Base-by-base conservation (phyloP, 148 eudicot species). In the Talinum fruticosum region DNA sequence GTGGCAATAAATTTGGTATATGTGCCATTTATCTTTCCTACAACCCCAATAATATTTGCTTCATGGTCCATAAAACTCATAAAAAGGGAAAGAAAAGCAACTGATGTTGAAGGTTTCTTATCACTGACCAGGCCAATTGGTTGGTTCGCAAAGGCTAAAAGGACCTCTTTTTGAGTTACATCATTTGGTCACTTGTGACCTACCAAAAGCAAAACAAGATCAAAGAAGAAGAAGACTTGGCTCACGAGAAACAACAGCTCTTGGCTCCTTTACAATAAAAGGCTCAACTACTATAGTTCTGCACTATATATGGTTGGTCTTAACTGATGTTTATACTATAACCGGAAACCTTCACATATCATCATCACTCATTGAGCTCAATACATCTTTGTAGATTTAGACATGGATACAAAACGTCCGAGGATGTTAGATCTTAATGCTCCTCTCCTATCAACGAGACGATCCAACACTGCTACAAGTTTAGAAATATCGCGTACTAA, bases 371-470 rank as follows among this genome's bases (percentile, higher is more conserved):
- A 13, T 44, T 29, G 36, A 65, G 14, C 30, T 26, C n/a, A n/a
- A n/a, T 62, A 14, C 29, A 53, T 32, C 36, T 36, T 61, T 15
- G 8, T 23, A 24, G 35, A 5, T 47, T 37, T 75, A 62, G 44
- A 74, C 16, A 83, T 79, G 71, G 81, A 81, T 61, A 80, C 64
- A 8, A 80, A 83, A 34, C 73, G 83, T 44, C 82, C 85, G 4
- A 75, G 86, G 67, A 90, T 79, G 79, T 83, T 92, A 44, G 85
- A 90, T 64, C 84, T 88, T 32, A 76, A 86, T 75, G 90, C 91
- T 5, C 97, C 93, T 5, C 84, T 90, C 32, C 36, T 92, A 29
- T 88, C 93, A 16, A 87, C 97, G 0, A 79, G 90, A 38, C 89
- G 87, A 53, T 41, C 47, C 47, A 10, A 12, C 8, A 37, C 78